phyloP scores from a whole-genome alignment of 2,329 filamentous ascomycete species.

The Pyricularia pennisetigena region DNA sequence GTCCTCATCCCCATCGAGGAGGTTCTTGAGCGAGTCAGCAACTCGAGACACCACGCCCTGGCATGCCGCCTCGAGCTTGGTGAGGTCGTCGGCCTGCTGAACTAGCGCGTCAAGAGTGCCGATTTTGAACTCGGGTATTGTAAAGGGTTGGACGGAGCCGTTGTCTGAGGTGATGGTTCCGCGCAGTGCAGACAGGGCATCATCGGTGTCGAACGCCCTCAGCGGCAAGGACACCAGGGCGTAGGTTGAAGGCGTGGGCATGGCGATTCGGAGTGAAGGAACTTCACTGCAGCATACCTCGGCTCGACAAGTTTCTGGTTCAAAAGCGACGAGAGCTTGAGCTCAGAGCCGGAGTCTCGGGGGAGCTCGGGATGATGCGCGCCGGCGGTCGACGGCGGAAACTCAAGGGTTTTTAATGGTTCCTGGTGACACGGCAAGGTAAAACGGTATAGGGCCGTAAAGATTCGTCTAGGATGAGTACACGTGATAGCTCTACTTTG shows the following conservation, averaged over 20 bases:
- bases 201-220: slow-evolving; percentile 75
- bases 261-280: slow-evolving; percentile 15
- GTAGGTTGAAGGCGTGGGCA: slow-evolving; percentile 52
- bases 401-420: background rate
- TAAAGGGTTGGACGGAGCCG: slow-evolving; percentile 66
- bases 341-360: background rate
- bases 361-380: background rate
- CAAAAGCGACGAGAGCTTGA: background rate
- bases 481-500: background rate
- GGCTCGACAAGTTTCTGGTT: background rate
- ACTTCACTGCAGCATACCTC: slow-evolving; percentile 11
- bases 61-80: slow-evolving; percentile 75
- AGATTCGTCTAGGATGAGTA: background rate
- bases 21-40: slow-evolving; percentile 69
- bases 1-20: slow-evolving; percentile 76
- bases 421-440: background rate
- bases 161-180: slow-evolving; percentile 64
- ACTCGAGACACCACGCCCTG: slow-evolving; percentile 81
- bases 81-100: slow-evolving; percentile 89
- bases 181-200: slow-evolving; percentile 69
- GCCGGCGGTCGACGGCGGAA: background rate
- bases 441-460: background rate
- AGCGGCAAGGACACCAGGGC: slow-evolving; percentile 84
- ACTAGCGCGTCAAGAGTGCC: slow-evolving; percentile 91
- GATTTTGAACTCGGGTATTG: slow-evolving; percentile 93